phyloP scores from a whole-genome alignment of 1,284 basidiomycete species.

The Polyporus tsugae region DNA sequence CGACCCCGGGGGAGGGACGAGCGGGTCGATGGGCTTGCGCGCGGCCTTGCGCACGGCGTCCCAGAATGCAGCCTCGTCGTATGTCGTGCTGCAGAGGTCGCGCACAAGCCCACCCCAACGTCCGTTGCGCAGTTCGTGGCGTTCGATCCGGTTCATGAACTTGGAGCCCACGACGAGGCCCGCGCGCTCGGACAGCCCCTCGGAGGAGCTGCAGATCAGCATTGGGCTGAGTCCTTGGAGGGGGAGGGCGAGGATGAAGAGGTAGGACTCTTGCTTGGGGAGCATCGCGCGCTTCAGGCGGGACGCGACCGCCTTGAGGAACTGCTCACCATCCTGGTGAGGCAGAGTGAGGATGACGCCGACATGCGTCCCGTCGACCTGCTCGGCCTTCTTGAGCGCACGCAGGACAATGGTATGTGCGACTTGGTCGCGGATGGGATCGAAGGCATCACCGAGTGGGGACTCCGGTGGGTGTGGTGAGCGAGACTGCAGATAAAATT shows the following conservation, averaged over 20 bases:
- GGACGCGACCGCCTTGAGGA: conserved; percentile 60
- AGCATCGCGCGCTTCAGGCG: conserved; percentile 36
- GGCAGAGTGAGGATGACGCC: conserved; percentile 67
- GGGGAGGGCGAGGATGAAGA: conserved; percentile 60
- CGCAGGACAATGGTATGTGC: conserved; percentile 66
- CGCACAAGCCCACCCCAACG: conserved; percentile 58
- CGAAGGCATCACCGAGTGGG: conserved; percentile 50
- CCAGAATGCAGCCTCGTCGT: conserved; percentile 70
- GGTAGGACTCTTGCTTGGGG: conserved; percentile 49
- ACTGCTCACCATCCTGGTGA: conserved; percentile 58
- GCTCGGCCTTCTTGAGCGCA: conserved; percentile 57
- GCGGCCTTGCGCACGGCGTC: conserved; percentile 70
- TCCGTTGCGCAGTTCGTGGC: conserved; percentile 35
- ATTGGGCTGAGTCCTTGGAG: conserved; percentile 45
- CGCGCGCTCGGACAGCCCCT: conserved; percentile 65
- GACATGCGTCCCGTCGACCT: conserved; percentile 58
- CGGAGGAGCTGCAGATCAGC: conserved; percentile 62
- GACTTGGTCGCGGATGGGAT: conserved; percentile 68
- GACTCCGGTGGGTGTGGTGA: not conserved
- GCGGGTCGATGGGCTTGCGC: conserved; percentile 63
- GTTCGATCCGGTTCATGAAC: conserved; percentile 64
- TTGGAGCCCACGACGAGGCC: conserved; percentile 69
- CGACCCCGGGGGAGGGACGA: conserved; percentile 68
- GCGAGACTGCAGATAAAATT: not conserved
- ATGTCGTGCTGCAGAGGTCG: conserved; percentile 58